These are phyloP conservation scores for Annulohypoxylon maeteangense DNA, from an alignment of 495 filamentous ascomycete species.

Conservation along the genomic window DNA sequence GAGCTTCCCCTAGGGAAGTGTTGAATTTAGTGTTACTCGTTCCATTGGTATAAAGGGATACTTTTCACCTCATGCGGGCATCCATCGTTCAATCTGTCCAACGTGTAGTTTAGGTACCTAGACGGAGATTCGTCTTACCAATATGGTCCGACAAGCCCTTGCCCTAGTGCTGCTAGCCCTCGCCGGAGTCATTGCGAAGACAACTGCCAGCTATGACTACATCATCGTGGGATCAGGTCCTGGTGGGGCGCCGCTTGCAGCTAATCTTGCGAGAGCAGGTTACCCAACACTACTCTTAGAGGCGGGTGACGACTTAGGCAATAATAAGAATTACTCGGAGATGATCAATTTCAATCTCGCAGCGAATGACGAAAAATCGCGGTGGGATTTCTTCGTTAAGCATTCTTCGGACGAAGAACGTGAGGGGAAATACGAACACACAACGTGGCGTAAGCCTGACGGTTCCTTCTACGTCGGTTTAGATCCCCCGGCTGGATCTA, in stretches of 20 bases:
- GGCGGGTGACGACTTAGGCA: constrained; percentile 69
- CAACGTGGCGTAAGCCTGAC: constrained; percentile 56
- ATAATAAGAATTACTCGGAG: constrained; percentile 57
- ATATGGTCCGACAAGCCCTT: constrained; percentile 37
- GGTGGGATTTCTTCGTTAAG: constrained; percentile 65
- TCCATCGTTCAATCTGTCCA: neutral
- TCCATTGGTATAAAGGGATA: constrained; percentile 22
- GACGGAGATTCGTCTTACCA: neutral
- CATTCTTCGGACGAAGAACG: constrained; percentile 58
- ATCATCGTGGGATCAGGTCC: constrained; percentile 73
- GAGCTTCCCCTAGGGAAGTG: constrained; percentile 16
- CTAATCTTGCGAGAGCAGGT: constrained; percentile 68
- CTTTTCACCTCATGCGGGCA: neutral
- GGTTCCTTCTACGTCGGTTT: constrained; percentile 61
- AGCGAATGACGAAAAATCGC: constrained; percentile 58
- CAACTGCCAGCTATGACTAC: constrained; percentile 65
- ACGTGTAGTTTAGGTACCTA: neutral
- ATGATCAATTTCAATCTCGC: constrained; percentile 56
- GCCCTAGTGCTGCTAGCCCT: constrained; percentile 44
- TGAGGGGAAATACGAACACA: constrained; percentile 56
- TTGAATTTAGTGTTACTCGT: neutral
- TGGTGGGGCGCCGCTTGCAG: constrained; percentile 71
- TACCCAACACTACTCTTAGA: constrained; percentile 71
- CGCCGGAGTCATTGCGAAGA: constrained; percentile 39
- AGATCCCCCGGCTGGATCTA: constrained; percentile 56